phyloP scores from a whole-genome alignment of 2,329 filamentous ascomycete species.

The Penicillium hesseltinei region DNA sequence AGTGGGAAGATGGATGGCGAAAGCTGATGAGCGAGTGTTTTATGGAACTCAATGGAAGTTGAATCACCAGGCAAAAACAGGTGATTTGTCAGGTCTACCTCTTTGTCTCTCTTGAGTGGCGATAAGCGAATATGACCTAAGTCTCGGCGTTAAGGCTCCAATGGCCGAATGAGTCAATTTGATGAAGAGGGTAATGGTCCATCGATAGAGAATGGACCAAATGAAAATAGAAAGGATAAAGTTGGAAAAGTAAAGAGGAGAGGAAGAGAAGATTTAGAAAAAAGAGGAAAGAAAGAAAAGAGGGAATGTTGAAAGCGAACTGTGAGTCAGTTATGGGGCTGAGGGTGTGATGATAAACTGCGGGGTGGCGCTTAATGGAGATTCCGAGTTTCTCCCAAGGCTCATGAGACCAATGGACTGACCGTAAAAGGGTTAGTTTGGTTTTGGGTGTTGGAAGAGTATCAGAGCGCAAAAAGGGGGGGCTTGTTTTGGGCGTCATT shows the following conservation, averaged over 20 bases:
- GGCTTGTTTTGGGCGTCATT: conserved; percentile 3
- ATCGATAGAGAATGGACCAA: background rate
- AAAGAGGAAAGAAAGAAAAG: too few species aligned
- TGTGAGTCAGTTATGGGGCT: conserved; percentile 19
- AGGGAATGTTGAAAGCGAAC: conserved; percentile 1
- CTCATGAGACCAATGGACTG: conserved; percentile 10
- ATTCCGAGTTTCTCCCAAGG: conserved; percentile 10
- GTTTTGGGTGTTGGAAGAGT: background rate
- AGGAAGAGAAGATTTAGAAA: background rate
- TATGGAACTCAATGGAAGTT: conserved; percentile 25
- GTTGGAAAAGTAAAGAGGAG: background rate
- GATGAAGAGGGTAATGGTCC: background rate
- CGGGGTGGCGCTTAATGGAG: conserved; percentile 15
- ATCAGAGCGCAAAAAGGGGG: conserved; percentile 4
- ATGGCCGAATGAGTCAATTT: conserved; percentile 20
- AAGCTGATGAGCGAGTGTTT: conserved; percentile 8
- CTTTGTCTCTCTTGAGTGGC: conserved; percentile 16
- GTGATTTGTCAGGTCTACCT: conserved; percentile 22
- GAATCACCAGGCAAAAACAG: conserved; percentile 12
- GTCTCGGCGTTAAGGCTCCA: conserved; percentile 18
- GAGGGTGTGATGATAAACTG: conserved; percentile 15
- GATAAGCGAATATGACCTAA: conserved; percentile 14
- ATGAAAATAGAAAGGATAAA: background rate
- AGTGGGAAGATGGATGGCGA: conserved; percentile 1
- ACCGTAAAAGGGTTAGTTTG: conserved; percentile 1